Evolutionary conservation across 129 eudicot genomes (phyloP).

Genomic region (Mikania micrantha): DNA sequence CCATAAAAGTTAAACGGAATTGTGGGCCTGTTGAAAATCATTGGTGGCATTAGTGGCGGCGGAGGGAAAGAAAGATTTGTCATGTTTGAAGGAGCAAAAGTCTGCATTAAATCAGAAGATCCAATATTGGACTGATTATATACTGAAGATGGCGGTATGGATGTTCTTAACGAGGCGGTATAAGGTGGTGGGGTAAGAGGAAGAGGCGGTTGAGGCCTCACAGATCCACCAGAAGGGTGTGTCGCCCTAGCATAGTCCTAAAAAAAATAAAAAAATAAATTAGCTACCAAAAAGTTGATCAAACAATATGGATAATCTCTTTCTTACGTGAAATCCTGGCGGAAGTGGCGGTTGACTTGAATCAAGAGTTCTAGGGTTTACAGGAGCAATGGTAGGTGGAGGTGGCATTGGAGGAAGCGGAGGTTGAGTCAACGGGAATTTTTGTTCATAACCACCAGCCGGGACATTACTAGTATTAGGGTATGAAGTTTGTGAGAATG

Average conservation of each 20-base stretch:
- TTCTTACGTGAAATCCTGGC: slow-evolving; percentile 59
- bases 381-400: slow-evolving; percentile 66
- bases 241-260: slow-evolving; percentile 60
- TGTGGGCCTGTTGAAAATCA: slow-evolving; percentile 59
- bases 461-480: slow-evolving; percentile 38
- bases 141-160: slow-evolving; percentile 50
- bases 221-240: slow-evolving; percentile 47
- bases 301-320: neutral
- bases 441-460: slow-evolving; percentile 50
- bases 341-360: slow-evolving; percentile 39
- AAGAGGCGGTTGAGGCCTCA: slow-evolving; percentile 89
- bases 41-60: slow-evolving; percentile 44
- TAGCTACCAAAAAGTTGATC: neutral
- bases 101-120: slow-evolving; percentile 45
- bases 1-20: slow-evolving; percentile 45
- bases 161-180: slow-evolving; percentile 39
- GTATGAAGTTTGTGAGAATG: slow-evolving; percentile 31
- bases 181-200: slow-evolving; percentile 94
- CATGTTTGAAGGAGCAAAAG: slow-evolving; percentile 33
- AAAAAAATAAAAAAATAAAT: slow-evolving; percentile 12
- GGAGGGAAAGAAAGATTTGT: slow-evolving; percentile 49
- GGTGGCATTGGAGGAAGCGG: slow-evolving; percentile 95
- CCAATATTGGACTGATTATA: slow-evolving; percentile 48
- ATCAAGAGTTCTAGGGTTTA: slow-evolving; percentile 44
- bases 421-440: slow-evolving; percentile 55